Base-by-base conservation (phyloP, 164 flowering plant species). In the Taxillus chinensis region DNA sequence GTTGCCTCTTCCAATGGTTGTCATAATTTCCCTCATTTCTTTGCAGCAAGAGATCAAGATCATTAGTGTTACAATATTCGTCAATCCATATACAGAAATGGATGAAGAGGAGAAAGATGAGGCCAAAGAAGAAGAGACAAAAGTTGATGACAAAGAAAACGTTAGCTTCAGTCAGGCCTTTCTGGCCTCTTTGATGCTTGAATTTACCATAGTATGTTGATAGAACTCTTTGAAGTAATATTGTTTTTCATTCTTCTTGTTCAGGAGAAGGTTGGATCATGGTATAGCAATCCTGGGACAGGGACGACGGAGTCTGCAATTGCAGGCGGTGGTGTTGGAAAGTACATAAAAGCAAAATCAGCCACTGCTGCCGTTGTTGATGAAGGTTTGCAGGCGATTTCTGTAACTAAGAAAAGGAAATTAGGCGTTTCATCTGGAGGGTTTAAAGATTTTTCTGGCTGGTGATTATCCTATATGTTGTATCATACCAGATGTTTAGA, bases 11-110 rank as follows among this genome's bases (percentile, higher is more conserved):
- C 27, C 27, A 27, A 27, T 27, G 27, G 27, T 27, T 27, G 27
- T 2, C 27, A 27, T 27, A 27, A 27, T 27, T 27, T 27, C 27
- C 27, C 27, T 27, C 27, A 27, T 27, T 27, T 27, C 27, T 27
- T 27, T 77, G 72, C 92, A 90, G 99, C 95, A 89, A 79, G 99
- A 90, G 65, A 87, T 93, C 62, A 93, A 89, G 79, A 87, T 93
- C 61, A 83, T 66, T 16, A 67, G 74, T 53, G 80, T 89, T 43
- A 83, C 84, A 10, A 68, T 89, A 37, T 93, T 86, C 73, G 90
- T 90, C 27, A 93, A 93, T 75, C 96, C 99, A 14, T 93, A 90
- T 64, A 62, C 83, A 42, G 97, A 93, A 68, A 82, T 84, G 7
- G 97, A 93, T 62, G 95, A 89, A 71, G 96, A 85, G 57, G 86